These are phyloP conservation scores for Phytophthora pseudosyringae DNA, from an alignment of 352 stramenopile species.

Conservation along the genomic window DNA sequence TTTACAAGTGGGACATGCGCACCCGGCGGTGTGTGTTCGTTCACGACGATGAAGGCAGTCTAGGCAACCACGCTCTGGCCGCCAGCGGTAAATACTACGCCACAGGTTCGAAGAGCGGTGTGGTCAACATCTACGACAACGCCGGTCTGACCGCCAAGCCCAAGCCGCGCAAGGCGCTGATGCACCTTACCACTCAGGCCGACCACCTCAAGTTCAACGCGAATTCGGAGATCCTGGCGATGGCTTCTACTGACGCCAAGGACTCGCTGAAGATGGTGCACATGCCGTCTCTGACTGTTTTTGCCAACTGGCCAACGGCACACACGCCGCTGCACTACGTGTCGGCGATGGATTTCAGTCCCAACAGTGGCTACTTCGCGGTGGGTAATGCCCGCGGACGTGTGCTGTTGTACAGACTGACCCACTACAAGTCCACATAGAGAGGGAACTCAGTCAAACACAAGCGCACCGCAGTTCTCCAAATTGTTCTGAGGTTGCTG, in stretches of 20 bases:
- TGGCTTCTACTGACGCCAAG: constrained; percentile 91
- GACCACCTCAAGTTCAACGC: constrained; percentile 93
- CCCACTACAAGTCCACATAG: constrained; percentile 93
- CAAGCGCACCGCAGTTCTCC: constrained; percentile 18
- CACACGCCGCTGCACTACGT: constrained; percentile 98
- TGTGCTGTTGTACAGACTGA: constrained; percentile 96
- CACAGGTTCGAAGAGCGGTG: constrained; percentile 95
- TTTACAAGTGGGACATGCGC: constrained; percentile 97
- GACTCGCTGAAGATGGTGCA: constrained; percentile 97
- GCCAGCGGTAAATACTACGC: constrained; percentile 86
- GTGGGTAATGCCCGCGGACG: constrained; percentile 97
- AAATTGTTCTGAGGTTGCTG: constrained; percentile 21
- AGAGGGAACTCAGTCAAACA: constrained; percentile 26
- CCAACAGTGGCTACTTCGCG: constrained; percentile 93
- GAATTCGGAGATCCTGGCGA: constrained; percentile 95
- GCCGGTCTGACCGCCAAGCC: constrained; percentile 46
- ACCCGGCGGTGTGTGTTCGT: constrained; percentile 82
- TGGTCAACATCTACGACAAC: constrained; percentile 98
- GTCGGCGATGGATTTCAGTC: constrained; percentile 96
- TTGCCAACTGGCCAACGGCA: constrained; percentile 97
- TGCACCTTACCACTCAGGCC: constrained; percentile 96
- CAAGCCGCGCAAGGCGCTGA: constrained; percentile 94
- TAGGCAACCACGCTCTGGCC: constrained; percentile 84
- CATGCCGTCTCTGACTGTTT: constrained; percentile 94
- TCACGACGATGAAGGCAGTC: constrained; percentile 86